Base-by-base conservation (phyloP, 805 yeast species). In the Zygosaccharomyces lentus region DNA sequence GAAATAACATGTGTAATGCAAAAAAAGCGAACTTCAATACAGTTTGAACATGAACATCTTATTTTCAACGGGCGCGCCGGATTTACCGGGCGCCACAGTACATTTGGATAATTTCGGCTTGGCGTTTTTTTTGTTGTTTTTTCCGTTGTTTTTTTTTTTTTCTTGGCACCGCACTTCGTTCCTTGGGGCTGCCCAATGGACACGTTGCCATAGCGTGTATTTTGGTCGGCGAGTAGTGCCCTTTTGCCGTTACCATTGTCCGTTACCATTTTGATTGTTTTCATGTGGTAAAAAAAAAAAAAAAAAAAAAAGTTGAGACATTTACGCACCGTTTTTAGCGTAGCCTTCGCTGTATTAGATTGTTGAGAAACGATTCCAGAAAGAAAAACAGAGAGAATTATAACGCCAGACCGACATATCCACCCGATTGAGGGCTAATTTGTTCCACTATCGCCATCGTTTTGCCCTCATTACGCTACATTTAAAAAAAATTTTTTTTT, bases 1-100 rank as follows among this genome's bases (percentile, higher is more conserved):
- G 49, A 56, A 52, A 44, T 48, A 32, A 46, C 13, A 12, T 26
- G 16, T n/a, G 32, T 29, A 29, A 29, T 26, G 29, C 24, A 8
- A 13, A n/a, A 37, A 13, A n/a, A 37, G 27, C 19, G 31, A 25
- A 17, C 19, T 9, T 5, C 24, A 12, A 29, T 6, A n/a, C 8
- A 12, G 3, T 12, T 29, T 29, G 16, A 10, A 8, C 15, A 29
- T 29, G 32, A 29, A 29, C n/a, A n/a, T 13, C n/a, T 13, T 12
- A 13, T n/a, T 16, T 13, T 19, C 21, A 19, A 19, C n/a, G n/a
- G n/a, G 5, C 9, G 8, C n/a, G 3, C 3, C 15, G 32, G 32
- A 29, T 29, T 29, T 29, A 29, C 32, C 9, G 2, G 6, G 32
- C 32, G 32, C 32, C n/a, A n/a, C 16, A 3, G 9, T 29, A 12